Percentiles rank a stretch among this genome's conserved stretches.
These are phyloP conservation scores for Marvania coccoides DNA, from an alignment of 139 green algal species.

Conservation along the genomic window DNA sequence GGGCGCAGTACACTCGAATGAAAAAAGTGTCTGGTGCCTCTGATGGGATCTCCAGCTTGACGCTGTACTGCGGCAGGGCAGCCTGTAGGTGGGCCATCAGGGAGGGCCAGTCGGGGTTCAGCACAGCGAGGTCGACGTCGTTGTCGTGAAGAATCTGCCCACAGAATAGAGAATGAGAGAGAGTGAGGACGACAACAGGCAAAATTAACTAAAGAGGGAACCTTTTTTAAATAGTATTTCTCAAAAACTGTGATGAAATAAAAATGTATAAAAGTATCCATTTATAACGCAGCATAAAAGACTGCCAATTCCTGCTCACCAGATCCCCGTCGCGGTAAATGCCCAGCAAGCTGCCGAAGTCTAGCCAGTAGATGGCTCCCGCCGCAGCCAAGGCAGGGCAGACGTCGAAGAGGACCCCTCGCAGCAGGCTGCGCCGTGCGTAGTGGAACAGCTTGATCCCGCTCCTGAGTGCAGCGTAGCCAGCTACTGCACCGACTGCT, in stretches of 20 bases:
- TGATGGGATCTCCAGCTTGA: constrained; percentile 14
- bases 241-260: too few relatives aligned
- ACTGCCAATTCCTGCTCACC: neutral
- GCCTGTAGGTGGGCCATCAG: constrained; percentile 11
- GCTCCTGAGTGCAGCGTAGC: neutral
- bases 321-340: constrained; percentile 20
- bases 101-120: constrained; percentile 30
- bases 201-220: too few relatives aligned
- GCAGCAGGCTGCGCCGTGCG: neutral
- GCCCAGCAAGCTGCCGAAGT: constrained; percentile 38
- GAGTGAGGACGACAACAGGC: too few relatives aligned
- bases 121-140: constrained; percentile 40
- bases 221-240: too few relatives aligned
- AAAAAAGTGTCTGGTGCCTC: constrained; percentile 20
- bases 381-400: neutral
- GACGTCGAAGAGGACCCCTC: constrained; percentile 4
- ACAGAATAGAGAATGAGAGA: too few relatives aligned
- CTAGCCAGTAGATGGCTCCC: constrained; percentile 17
- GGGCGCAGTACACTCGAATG: constrained; percentile 25
- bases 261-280: neutral
- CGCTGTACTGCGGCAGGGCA: constrained; percentile 13
- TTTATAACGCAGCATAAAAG: neutral
- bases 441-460: constrained; percentile 9
- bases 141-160: constrained; percentile 51
- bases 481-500: neutral